phyloP scores from a whole-genome alignment of 2,329 filamentous ascomycete species.

The Tolypocladium paradoxum region DNA sequence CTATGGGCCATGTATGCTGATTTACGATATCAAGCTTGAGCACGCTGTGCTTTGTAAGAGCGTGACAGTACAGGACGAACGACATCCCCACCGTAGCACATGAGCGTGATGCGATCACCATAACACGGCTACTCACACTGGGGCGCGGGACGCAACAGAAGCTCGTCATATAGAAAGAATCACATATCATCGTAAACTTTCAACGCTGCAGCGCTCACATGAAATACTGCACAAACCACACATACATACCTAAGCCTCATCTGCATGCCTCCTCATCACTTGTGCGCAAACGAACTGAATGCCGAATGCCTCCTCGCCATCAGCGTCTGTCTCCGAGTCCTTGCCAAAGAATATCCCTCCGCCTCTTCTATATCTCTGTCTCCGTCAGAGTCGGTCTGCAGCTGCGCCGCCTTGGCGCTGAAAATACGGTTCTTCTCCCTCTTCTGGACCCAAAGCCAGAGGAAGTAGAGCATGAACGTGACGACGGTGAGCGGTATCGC shows the following conservation, averaged over 20 bases:
- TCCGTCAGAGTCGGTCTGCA: background rate
- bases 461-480: slow-evolving; percentile 24
- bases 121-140: too few species aligned
- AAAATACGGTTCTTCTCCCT: slow-evolving; percentile 8
- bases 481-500: slow-evolving; percentile 25
- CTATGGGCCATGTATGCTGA: too few species aligned
- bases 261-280: background rate
- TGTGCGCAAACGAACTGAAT: background rate
- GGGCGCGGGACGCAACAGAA: too few species aligned
- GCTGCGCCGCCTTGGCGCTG: background rate
- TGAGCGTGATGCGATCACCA: too few species aligned
- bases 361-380: background rate
- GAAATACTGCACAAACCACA: background rate
- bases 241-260: background rate
- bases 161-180: too few species aligned
- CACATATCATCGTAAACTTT: too few species aligned
- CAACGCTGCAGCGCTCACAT: background rate
- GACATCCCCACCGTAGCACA: too few species aligned
- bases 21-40: too few species aligned
- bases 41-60: too few species aligned
- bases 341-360: background rate
- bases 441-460: slow-evolving; percentile 21
- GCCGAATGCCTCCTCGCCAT: background rate
- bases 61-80: too few species aligned
- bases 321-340: slow-evolving; percentile 1